Percentiles rank a stretch among this genome's conserved stretches.
phyloP scores from a whole-genome alignment of 441 rosid genomes.

The Gossypium laxum region DNA sequence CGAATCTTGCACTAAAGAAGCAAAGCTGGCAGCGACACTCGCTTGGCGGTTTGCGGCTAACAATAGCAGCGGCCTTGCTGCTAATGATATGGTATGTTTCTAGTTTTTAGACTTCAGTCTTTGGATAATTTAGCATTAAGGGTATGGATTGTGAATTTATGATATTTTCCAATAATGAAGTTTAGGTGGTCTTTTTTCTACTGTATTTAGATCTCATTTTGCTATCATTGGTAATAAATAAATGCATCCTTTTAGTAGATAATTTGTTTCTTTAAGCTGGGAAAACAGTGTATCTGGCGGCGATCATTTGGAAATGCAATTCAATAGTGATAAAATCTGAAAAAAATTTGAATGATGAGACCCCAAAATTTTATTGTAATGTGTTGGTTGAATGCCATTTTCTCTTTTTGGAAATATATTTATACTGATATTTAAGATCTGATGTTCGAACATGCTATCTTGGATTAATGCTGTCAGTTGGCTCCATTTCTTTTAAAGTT shows the following conservation, averaged over 20 bases:
- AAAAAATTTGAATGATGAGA: neutral
- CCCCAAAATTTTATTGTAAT: neutral
- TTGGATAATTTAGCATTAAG: neutral
- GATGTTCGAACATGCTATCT: neutral
- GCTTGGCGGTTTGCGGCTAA: slow-evolving; percentile 76
- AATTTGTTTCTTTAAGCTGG: neutral
- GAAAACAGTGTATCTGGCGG: neutral
- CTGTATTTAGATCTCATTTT: slow-evolving; percentile 16
- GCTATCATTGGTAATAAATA: neutral
- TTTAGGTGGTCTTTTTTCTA: neutral
- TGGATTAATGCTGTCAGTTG: neutral
- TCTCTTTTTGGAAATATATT: neutral
- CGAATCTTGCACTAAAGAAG: slow-evolving; percentile 31
- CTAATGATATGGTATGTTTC: slow-evolving; percentile 51
- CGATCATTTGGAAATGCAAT: neutral
- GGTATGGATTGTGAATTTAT: neutral
- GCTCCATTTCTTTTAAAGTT: neutral
- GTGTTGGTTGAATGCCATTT: neutral
- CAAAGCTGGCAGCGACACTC: slow-evolving; percentile 62
- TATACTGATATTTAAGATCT: neutral
- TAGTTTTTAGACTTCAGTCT: neutral
- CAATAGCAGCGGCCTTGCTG: slow-evolving; percentile 64
- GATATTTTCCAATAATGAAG: neutral
- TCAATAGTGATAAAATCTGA: neutral
- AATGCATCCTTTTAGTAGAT: neutral